Evolutionary conservation across 73 alveolate genomes (phyloP), one percentile per base, ranked within the genome.

Genomic region (Uronychia setigera): DNA sequence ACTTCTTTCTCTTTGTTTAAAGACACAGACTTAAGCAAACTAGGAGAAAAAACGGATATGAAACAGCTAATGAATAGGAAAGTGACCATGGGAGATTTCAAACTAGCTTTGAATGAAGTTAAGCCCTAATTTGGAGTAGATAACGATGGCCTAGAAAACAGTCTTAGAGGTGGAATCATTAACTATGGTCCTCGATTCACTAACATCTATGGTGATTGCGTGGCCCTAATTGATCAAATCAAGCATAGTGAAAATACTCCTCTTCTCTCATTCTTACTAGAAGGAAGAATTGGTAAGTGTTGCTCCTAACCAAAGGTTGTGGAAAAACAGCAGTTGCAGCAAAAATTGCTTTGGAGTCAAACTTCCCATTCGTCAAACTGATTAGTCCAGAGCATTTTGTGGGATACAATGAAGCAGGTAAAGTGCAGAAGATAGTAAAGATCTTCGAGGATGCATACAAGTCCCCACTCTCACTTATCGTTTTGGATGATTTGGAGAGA

Each of bases 251-350:
- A 78, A 31, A 93, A 80, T 31, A 98, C 98, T 33, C 97, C 98
- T 11, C 84, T 97, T 31, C 91, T 97, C 91, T 83, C 98, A 35
- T 91, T 97, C 76, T 94, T 98, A 58, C 87, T 98, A 77, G 99
- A 97, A 88, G 99, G 99, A 31, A 94, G 91, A 74, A 34, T 33
- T 11, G 67, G 67, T 46, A 46, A n/a, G n/a, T 46, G 5, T 46
- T 11, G n/a, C 67, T 46, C 19, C 67, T 46, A 19, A 46, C n/a
- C 19, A 82, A 92, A 14, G 99, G 99, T 19, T 81, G 95, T 78
- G 99, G 99, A 57, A 98, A 98, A 92, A 97, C 99, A 1, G 99
- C 99, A 25, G 87, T 98, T 74, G 99, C 99, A 1, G 98, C 99
- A 25, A 94, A 95, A 76, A 80, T 97, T 76, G 99, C 99, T 28